Evolutionary conservation across 2,329 filamentous ascomycete genomes (phyloP).

Genomic region (Trichoderma sp.): DNA sequence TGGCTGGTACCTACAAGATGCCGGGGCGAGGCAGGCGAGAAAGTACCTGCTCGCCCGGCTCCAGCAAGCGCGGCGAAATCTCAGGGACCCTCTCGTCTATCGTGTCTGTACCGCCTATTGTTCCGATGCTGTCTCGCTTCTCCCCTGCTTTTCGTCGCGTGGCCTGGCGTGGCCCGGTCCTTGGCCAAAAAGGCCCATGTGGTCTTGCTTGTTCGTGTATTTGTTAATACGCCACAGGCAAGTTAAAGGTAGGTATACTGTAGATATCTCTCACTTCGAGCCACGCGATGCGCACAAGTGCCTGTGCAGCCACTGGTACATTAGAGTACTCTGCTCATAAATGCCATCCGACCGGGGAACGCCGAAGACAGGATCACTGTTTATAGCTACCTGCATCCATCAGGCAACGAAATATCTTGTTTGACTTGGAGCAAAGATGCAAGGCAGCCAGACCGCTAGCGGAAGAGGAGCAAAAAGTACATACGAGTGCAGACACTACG

Average conservation of each 20-base stretch:
- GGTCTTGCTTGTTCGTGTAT: neutral
- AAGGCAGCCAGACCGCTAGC: neutral
- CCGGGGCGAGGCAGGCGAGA: neutral
- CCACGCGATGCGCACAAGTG: neutral
- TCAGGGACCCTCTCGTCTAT: slow-evolving; percentile 21
- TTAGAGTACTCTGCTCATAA: neutral
- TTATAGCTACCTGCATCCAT: slow-evolving; percentile 2
- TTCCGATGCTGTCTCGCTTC: slow-evolving; percentile 19
- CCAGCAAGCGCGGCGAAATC: slow-evolving; percentile 11
- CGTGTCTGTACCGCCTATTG: slow-evolving; percentile 8
- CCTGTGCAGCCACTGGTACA: neutral
- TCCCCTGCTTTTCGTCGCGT: slow-evolving; percentile 16
- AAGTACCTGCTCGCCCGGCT: neutral
- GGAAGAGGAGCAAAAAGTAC: neutral
- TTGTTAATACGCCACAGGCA: neutral
- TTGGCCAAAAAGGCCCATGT: neutral
- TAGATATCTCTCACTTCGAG: neutral
- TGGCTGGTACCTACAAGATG: neutral
- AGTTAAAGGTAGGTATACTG: neutral
- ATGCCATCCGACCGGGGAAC: neutral
- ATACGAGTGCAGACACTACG: neutral
- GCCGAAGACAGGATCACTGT: neutral
- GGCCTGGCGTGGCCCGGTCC: neutral
- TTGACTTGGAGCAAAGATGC: neutral
- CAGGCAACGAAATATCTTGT: neutral